Percentiles rank a stretch among this genome's conserved stretches.
Conservation (phyloP, 1,284 basidiomycete species). For the Moesziomyces antarcticus region DNA sequence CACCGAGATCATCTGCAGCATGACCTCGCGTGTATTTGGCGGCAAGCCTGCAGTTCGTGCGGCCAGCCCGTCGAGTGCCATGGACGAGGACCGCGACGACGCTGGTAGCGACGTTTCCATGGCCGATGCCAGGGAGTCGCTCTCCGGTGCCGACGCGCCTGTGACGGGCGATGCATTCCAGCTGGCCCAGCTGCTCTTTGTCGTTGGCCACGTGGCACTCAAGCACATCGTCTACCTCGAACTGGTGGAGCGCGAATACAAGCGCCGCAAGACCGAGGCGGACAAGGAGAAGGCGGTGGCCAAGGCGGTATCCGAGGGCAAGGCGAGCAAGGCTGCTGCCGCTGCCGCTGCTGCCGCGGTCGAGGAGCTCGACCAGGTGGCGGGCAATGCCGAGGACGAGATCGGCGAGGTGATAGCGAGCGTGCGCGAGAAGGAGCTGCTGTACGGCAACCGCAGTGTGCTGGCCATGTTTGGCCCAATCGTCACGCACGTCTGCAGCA, state of each 20-base stretch:
- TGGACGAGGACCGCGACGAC: constrained; percentile 20
- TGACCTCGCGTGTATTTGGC: constrained; percentile 80
- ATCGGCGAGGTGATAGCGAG: constrained; percentile 89
- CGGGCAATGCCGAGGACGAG: constrained; percentile 97
- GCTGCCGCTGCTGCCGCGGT: constrained; percentile 70
- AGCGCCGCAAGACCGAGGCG: constrained; percentile 91
- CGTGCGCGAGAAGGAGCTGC: constrained; percentile 86
- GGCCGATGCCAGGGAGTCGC: constrained; percentile 24
- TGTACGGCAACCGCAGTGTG: constrained; percentile 86
- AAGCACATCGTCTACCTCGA: constrained; percentile 98
- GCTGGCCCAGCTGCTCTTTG: constrained; percentile 89
- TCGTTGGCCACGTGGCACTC: constrained; percentile 94
- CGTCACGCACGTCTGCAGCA: constrained; percentile 84
- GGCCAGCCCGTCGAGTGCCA: neutral
- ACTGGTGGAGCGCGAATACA: constrained; percentile 95
- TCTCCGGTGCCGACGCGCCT: constrained; percentile 18
- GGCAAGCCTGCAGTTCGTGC: constrained; percentile 26
- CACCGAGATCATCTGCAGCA: constrained; percentile 81
- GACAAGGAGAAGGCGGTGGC: constrained; percentile 70
- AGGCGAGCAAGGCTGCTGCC: constrained; percentile 53
- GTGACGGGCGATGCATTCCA: constrained; percentile 74
- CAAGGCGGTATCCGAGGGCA: constrained; percentile 53
- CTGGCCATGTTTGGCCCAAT: constrained; percentile 88
- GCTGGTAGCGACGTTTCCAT: constrained; percentile 40
- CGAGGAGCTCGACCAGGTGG: constrained; percentile 87